These are phyloP conservation scores for Sugiyamaella pinicola DNA, from an alignment of 1,139 yeast genomes.

Conservation along the genomic window DNA sequence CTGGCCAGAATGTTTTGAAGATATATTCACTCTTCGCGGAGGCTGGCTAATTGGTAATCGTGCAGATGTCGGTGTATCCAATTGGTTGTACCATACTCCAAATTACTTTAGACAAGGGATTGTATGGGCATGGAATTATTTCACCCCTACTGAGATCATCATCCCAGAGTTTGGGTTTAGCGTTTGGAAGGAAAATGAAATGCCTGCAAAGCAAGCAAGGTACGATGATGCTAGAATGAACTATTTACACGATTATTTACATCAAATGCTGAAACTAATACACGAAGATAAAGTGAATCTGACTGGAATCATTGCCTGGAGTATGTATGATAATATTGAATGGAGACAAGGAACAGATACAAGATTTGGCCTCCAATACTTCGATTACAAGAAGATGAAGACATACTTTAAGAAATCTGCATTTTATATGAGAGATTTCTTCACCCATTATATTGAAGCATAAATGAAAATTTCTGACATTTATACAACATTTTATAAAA, in stretches of 20 bases:
- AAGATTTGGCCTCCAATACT: slow-evolving; percentile 45
- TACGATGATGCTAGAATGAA: slow-evolving; percentile 42
- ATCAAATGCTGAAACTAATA: slow-evolving; percentile 39
- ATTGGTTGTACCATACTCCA: slow-evolving; percentile 35
- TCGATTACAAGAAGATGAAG: slow-evolving; percentile 43
- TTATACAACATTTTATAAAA: no score
- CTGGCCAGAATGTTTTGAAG: slow-evolving; percentile 33
- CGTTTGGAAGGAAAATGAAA: slow-evolving; percentile 42
- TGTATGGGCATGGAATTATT: slow-evolving; percentile 35
- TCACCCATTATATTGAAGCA: slow-evolving; percentile 24
- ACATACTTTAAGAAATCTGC: slow-evolving; percentile 45
- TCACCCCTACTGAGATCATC: slow-evolving; percentile 30
- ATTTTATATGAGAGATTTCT: slow-evolving; percentile 36
- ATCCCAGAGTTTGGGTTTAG: slow-evolving; percentile 47
- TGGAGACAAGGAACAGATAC: slow-evolving; percentile 42
- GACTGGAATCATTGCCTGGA: slow-evolving; percentile 45
- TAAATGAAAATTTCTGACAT: background rate
- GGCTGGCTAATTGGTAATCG: slow-evolving; percentile 43
- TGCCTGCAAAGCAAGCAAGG: slow-evolving; percentile 39
- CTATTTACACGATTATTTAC: slow-evolving; percentile 42
- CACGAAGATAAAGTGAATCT: slow-evolving; percentile 41
- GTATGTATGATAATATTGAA: slow-evolving; percentile 45
- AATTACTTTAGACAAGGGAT: slow-evolving; percentile 31
- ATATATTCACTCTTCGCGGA: slow-evolving; percentile 31
- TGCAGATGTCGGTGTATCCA: slow-evolving; percentile 32